Evolutionary conservation across 2,329 filamentous ascomycete species (phyloP).

Genomic region (Botrytis paeoniae): DNA sequence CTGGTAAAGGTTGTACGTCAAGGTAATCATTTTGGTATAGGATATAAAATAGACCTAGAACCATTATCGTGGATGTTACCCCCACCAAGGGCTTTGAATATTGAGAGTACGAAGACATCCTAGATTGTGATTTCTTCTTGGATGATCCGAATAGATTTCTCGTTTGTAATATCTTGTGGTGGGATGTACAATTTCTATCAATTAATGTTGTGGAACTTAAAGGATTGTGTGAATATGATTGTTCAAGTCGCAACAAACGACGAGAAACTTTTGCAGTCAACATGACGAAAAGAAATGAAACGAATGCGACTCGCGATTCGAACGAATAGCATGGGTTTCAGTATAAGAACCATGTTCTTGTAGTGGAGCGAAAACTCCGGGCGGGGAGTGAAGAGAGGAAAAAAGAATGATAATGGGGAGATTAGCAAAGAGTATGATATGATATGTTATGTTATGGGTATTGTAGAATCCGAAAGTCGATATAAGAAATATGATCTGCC

Average conservation of each 20-base stretch:
- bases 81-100: conserved; percentile 26
- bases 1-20: conserved; percentile 35
- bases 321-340: conserved; percentile 18
- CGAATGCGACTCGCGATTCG: conserved; percentile 5
- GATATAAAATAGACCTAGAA: conserved; percentile 33
- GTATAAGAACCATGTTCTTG: conserved; percentile 19
- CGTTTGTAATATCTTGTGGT: neutral
- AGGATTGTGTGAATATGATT: neutral
- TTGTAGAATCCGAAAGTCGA: neutral
- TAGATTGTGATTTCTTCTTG: conserved; percentile 21
- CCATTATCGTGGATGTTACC: conserved; percentile 31
- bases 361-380: conserved; percentile 20
- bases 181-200: neutral
- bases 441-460: neutral
- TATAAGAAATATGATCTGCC: neutral
- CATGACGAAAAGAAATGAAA: conserved; percentile 26
- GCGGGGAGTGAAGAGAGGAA: neutral
- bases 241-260: conserved; percentile 23
- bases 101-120: conserved; percentile 25
- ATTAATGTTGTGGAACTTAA: neutral
- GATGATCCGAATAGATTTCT: conserved; percentile 25
- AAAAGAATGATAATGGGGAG: neutral
- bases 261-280: conserved; percentile 26
- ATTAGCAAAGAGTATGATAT: neutral
- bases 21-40: conserved; percentile 34